Evolutionary conservation across 2,329 filamentous ascomycete species (phyloP), one percentile per base, ranked within the genome.

Genomic region (Daldinia eschscholtzii): DNA sequence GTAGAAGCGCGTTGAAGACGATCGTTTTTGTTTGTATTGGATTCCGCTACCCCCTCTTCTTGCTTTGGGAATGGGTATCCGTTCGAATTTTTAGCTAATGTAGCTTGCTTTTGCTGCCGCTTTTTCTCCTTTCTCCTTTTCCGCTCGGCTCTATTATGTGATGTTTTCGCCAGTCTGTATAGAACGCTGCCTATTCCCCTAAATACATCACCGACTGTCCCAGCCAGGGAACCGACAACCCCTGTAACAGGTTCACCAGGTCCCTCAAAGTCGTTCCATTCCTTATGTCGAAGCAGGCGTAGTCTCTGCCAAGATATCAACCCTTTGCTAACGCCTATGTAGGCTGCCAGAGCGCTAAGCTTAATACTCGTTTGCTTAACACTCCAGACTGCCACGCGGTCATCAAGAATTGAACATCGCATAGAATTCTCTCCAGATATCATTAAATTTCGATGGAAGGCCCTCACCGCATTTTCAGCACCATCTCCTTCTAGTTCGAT

Each of bases 221-320:
- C 83, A n/a, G 87, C 83, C 4, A 93, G 72, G 0, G 89, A 90
- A 10, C 88, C 87, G 37, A 88, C 87, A 3, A 87, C 81, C 2
- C 91, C 91, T 0, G 90, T 92, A 12, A 93, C 81, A 0, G 91
- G 91, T 75, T 93, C 91, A 0, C 91, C 91, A 0, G 91, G 91
- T 0, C 92, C 92, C 71, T 92, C 90, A 73, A 93, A 93, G 73
- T 93, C 91, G 72, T 92, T 92, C 90, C 91, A 93, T 73, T 92
- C 90, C 57, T 86, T 87, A 73, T 92, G 89, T 7, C 91, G 83
- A 7, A 92, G 75, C 0, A 93, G 82, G 12, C 87, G 85, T 53
- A 93, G 79, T 65, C 88, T 86, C 62, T 85, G 87, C 87, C 89
- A 92, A 26, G 84, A 83, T 23, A 92, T 75, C 69, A 87, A 84